Base-by-base conservation (phyloP, 148 eudicot genomes). In the Arbutus unedo region DNA sequence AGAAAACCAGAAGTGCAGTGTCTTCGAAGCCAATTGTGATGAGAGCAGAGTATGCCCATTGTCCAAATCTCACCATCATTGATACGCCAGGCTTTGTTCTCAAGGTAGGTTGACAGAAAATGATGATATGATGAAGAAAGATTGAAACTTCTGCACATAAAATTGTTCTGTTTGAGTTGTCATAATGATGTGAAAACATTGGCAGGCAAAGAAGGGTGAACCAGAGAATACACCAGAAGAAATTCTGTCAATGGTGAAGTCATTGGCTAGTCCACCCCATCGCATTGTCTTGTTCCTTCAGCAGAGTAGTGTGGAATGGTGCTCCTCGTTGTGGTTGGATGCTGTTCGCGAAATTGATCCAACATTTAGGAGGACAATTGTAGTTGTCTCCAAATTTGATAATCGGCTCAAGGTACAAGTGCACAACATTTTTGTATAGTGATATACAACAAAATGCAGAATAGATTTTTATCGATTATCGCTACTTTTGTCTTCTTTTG, bases 221-320 rank as follows among this genome's bases (percentile, higher is more conserved):
- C 98, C 99, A 49, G 97, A 94, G 82, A 93, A 83, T 74, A 97
- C 98, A 23, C 97, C 99, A 48, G 97, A 93, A 82, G 99, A 94
- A 81, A 97, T 97, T 78, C 81, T 92, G 77, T 90, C 98, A 14
- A 97, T 94, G 99, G 98, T 97, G 88, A 97, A 96, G 92, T 86
- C 94, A 62, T 85, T 96, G 86, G 99, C 99, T 83, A 94, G 94
- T 87, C 99, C 98, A 74, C 96, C 98, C 19, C 93, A 96, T 84
- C 96, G 99, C 77, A 94, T 96, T 82, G 87, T 96, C 79, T 80
- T 96, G 89, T 96, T 96, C 87, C 99, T 96, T 82, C 98, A 96
- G 80, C 99, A 96, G 82, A 96, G 99, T 83, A 96, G 99, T 87
- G 99, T 96, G 81, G 99, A 96, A 85, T 96, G 99, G 99, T 96